phyloP scores from a whole-genome alignment of 129 eudicot genomes.

The Escallonia rubra region DNA sequence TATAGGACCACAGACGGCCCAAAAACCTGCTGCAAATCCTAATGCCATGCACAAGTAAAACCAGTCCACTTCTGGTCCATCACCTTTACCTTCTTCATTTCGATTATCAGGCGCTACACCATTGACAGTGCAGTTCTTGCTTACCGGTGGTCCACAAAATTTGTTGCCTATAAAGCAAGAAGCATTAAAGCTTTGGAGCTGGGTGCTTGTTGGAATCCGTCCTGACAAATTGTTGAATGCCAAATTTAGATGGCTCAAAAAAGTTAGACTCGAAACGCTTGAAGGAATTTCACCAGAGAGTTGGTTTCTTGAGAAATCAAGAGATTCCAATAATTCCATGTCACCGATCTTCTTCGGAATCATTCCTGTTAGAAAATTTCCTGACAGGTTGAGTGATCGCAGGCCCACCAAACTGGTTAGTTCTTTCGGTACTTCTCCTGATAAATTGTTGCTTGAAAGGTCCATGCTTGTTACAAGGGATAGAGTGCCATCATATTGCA shows the following conservation, averaged over 20 bases:
- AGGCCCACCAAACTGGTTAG: slow-evolving; percentile 2
- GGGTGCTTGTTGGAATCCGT: slow-evolving; percentile 30
- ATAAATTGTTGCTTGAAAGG: slow-evolving; percentile 13
- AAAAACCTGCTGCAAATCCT: too few relatives aligned
- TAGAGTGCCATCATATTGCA: neutral
- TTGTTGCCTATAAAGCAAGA: slow-evolving; percentile 17
- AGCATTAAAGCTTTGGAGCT: slow-evolving; percentile 23
- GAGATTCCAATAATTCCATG: slow-evolving; percentile 15
- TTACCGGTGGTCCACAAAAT: slow-evolving; percentile 29
- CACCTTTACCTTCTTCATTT: too few relatives aligned
- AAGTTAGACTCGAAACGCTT: slow-evolving; percentile 15
- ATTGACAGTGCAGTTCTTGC: too few relatives aligned
- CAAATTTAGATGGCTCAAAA: slow-evolving; percentile 18
- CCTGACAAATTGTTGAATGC: slow-evolving; percentile 28
- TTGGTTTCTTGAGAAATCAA: slow-evolving; percentile 23
- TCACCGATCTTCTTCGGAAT: slow-evolving; percentile 26
- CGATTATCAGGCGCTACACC: too few relatives aligned
- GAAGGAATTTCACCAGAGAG: slow-evolving; percentile 21
- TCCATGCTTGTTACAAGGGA: slow-evolving; percentile 3
- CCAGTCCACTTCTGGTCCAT: too few relatives aligned
- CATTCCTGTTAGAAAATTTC: slow-evolving; percentile 20
- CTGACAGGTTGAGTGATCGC: slow-evolving; percentile 18
- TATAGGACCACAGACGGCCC: too few relatives aligned
- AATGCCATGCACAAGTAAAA: too few relatives aligned
- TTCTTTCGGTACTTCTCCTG: neutral